Conservation (phyloP, 2,329 filamentous ascomycete genomes). For the Ceratocystis cubensis region DNA sequence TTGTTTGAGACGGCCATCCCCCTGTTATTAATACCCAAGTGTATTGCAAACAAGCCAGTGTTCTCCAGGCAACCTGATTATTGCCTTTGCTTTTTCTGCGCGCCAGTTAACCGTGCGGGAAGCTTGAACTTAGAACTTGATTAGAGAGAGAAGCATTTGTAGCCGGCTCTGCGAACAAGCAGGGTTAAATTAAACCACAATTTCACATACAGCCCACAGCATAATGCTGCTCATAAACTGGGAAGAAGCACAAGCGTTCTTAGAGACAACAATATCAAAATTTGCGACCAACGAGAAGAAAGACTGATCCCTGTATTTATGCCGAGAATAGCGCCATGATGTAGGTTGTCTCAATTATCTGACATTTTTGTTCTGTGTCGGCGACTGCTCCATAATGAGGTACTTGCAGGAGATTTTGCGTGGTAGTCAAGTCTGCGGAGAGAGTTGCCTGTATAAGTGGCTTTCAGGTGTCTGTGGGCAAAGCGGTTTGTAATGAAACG, state of each 20-base stretch:
- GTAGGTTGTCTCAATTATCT: background rate
- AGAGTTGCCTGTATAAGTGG: background rate
- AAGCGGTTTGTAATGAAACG: background rate
- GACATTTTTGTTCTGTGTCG: background rate
- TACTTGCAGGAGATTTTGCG: no score
- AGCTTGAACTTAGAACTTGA: background rate
- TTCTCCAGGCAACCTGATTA: constrained; percentile 3
- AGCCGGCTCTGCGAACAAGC: background rate
- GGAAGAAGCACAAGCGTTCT: constrained; percentile 4
- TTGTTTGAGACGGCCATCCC: background rate
- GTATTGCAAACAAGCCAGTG: background rate
- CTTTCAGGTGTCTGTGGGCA: background rate
- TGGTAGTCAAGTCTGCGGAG: background rate
- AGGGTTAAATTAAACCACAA: background rate
- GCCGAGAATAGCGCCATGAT: constrained; percentile 8
- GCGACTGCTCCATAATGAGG: background rate
- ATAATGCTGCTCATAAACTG: background rate
- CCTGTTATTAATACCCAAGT: background rate
- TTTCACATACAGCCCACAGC: background rate
- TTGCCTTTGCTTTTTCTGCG: background rate
- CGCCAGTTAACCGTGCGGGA: background rate
- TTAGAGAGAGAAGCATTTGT: background rate
- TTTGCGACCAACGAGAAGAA: constrained; percentile 6
- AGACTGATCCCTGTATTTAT: constrained; percentile 6
- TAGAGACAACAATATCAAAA: constrained; percentile 9